Evolutionary conservation across 2,329 filamentous ascomycete species (phyloP).

Genomic region (Nannizzia gypsea): DNA sequence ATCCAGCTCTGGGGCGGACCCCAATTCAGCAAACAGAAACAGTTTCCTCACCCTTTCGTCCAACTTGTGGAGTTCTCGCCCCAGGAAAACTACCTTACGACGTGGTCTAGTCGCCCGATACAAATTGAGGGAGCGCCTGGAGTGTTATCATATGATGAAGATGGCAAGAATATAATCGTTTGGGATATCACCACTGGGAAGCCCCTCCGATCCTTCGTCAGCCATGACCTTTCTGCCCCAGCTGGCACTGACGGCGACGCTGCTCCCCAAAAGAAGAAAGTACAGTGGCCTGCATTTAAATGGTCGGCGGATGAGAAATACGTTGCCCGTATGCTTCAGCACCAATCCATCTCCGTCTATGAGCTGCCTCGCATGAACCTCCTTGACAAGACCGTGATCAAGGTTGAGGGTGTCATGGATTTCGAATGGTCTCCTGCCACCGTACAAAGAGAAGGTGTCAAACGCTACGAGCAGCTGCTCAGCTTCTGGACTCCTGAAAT

Average conservation of each 20-base stretch:
- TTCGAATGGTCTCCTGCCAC: conserved; percentile 94
- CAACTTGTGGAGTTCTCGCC: conserved; percentile 96
- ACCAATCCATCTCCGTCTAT: conserved; percentile 81
- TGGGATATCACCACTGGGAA: conserved; percentile 90
- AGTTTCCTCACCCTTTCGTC: conserved; percentile 89
- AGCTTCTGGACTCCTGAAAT: conserved; percentile 99
- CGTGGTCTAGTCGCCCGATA: conserved; percentile 92
- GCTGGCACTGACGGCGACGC: conserved; percentile 51
- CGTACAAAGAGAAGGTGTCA: conserved; percentile 69
- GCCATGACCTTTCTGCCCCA: conserved; percentile 54
- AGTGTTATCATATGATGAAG: conserved; percentile 76
- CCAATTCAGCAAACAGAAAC: conserved; percentile 78
- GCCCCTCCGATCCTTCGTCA: conserved; percentile 85
- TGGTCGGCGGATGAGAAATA: conserved; percentile 98
- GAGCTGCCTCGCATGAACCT: conserved; percentile 82
- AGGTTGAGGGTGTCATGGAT: conserved; percentile 92
- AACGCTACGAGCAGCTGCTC: conserved; percentile 88
- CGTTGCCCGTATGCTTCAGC: conserved; percentile 80
- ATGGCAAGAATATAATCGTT: conserved; percentile 98
- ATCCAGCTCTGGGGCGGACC: conserved; percentile 93
- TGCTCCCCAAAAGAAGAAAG: conserved; percentile 66
- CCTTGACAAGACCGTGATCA: conserved; percentile 81
- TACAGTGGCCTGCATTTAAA: conserved; percentile 98
- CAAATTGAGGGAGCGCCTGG: conserved; percentile 80
- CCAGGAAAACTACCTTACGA: conserved; percentile 81